phyloP scores from a whole-genome alignment of 257 asterid species.

The Ilex aquifolium region DNA sequence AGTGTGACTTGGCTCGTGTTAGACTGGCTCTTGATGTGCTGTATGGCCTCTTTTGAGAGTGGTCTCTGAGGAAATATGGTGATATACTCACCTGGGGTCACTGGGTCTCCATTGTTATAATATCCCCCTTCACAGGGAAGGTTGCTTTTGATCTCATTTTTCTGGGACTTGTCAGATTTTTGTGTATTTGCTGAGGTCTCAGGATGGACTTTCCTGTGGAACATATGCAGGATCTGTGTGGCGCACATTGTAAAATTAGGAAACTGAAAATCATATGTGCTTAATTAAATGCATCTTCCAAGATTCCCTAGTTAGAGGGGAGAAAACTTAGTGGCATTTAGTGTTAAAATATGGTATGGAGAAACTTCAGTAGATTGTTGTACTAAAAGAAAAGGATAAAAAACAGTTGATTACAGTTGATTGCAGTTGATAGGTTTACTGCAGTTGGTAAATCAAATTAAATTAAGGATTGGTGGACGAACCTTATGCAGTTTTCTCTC shows the following conservation, averaged over 20 bases:
- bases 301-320: too few relatives aligned
- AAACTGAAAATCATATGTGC: background rate
- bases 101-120: constrained; percentile 26
- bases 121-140: constrained; percentile 16
- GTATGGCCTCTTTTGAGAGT: constrained; percentile 37
- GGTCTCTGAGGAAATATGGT: constrained; percentile 52
- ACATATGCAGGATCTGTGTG: constrained; percentile 78
- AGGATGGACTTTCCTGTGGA: constrained; percentile 96
- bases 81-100: constrained; percentile 55
- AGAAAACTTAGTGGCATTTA: too few relatives aligned
- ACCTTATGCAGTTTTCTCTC: constrained; percentile 73
- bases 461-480: background rate
- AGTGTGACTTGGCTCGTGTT: constrained; percentile 27
- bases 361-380: too few relatives aligned
- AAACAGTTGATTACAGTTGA: too few relatives aligned
- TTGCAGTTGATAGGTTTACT: too few relatives aligned
- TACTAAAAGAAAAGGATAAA: too few relatives aligned
- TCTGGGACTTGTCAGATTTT: constrained; percentile 30
- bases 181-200: constrained; percentile 39
- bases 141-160: constrained; percentile 36
- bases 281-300: too few relatives aligned
- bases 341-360: too few relatives aligned
- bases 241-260: constrained; percentile 6
- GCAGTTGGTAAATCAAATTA: too few relatives aligned
- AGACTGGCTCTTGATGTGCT: constrained; percentile 44